These are phyloP conservation scores for Eucalyptus regnans DNA, from an alignment of 345 rosid genomes.

Conservation along the genomic window DNA sequence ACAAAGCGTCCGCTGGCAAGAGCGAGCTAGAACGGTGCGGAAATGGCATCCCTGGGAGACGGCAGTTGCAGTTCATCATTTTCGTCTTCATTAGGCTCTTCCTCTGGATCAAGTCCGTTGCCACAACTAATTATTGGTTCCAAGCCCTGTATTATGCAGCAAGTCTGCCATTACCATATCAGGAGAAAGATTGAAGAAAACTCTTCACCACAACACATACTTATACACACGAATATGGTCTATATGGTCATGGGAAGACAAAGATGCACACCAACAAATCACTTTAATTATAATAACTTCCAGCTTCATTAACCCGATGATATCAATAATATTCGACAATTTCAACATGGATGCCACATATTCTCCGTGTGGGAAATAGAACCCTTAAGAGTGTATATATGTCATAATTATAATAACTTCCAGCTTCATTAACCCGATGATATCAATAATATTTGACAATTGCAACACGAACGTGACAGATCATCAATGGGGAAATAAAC, in stretches of 20 bases:
- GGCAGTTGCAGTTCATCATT: background rate
- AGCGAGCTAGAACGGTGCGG: slow-evolving; percentile 22
- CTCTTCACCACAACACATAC: background rate
- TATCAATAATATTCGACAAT: too few relatives aligned
- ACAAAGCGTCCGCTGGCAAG: background rate
- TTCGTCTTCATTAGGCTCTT: background rate
- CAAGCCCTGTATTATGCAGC: slow-evolving; percentile 9
- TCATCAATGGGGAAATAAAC: background rate
- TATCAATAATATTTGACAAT: too few relatives aligned
- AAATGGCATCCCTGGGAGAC: background rate
- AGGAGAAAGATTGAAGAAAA: background rate
- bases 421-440: background rate
- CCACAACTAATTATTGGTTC: slow-evolving; percentile 4
- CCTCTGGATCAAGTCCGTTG: background rate
- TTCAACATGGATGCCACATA: background rate
- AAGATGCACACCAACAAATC: background rate
- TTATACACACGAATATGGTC: background rate
- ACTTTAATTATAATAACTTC: background rate
- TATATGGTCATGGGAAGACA: background rate
- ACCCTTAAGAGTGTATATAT: background rate
- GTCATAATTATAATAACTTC: background rate
- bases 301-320: background rate
- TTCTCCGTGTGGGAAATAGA: fast-evolving
- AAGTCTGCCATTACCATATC: background rate
- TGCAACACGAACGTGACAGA: background rate